These are phyloP conservation scores for Malania oleifera DNA, from an alignment of 164 flowering plant genomes.

Conservation along the genomic window DNA sequence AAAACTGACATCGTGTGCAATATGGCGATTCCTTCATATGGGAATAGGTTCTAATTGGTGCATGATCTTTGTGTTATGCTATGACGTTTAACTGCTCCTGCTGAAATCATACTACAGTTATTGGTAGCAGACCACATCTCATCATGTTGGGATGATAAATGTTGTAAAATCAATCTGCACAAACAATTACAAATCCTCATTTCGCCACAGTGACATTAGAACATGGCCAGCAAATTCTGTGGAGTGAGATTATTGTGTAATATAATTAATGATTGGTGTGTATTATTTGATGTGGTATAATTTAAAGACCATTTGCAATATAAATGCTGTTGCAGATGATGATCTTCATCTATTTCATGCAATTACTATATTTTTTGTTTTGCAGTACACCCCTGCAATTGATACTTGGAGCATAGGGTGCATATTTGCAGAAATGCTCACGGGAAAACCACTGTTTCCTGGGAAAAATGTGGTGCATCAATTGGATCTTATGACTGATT, in stretches of 20 bases:
- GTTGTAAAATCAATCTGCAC: background rate
- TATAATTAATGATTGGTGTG: no score
- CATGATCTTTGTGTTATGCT: background rate
- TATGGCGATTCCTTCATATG: no score
- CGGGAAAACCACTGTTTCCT: constrained; percentile 58
- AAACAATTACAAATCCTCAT: no score
- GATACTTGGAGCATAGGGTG: constrained; percentile 71
- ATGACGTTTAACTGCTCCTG: background rate
- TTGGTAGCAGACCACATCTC: background rate
- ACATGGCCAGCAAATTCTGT: no score
- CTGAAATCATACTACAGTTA: background rate
- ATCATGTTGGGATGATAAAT: background rate
- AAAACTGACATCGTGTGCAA: no score
- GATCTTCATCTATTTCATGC: background rate
- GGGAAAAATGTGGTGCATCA: constrained; percentile 62
- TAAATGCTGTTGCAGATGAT: no score
- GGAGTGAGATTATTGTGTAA: no score
- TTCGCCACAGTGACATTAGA: no score
- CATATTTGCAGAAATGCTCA: constrained; percentile 58
- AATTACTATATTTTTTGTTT: constrained; percentile 5
- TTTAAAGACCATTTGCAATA: background rate
- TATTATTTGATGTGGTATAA: no score
- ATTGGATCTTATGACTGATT: constrained; percentile 58
- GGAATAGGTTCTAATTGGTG: no score
- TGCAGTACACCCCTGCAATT: constrained; percentile 61